Base-by-base conservation (phyloP, 2,329 filamentous ascomycete genomes). In the Botryotinia narcissicola region DNA sequence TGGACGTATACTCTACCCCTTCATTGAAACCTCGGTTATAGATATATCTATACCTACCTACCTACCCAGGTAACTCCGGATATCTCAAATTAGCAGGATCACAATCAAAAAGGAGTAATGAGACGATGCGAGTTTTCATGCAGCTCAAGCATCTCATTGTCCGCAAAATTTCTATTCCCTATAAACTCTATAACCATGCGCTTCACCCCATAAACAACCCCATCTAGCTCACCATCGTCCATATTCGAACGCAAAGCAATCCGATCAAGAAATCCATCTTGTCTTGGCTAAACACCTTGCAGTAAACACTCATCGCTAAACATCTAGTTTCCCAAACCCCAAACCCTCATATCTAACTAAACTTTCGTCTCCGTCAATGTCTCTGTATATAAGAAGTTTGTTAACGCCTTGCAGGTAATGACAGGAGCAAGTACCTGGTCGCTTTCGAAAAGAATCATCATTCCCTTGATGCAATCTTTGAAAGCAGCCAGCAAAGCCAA, bases 401-500 rank as follows among this genome's bases (percentile, higher is more conserved):
- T 71, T 64, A 64, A 63, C 25, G 57, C 18, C 59, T 25, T 71
- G 59, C 69, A 40, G 25, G 59, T 48, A 42, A 71, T 42, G 59
- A 63, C 59, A 54, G 44, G 69, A 64, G 59, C 42, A 71, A 46
- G 59, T 71, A 71, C 69, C 69, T 71, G 57, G 42, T 40, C 25
- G 40, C 32, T 14, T 42, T 57, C 18, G 32, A 40, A 51, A 70
- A 40, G 1, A 62, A 61, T 46, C 37, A 22, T 16, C 68, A 46
- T 44, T 37, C 16, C 22, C 40, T 40, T 22, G 40, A 62, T 67
- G 46, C 46, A 40, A 14, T 48, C 29, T 70, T 46, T 59, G 54
- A 64, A 48, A 64, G 69, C 59, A 63, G 57, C 59, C 59, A 64
- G 57, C 57, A 48, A 62, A 46, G 57, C 42, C 69, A 60, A 42